Percentiles rank a stretch among this genome's conserved stretches.
phyloP scores from a whole-genome alignment of 371 early-diverging fungal species.

The Rhizomucor miehei region DNA sequence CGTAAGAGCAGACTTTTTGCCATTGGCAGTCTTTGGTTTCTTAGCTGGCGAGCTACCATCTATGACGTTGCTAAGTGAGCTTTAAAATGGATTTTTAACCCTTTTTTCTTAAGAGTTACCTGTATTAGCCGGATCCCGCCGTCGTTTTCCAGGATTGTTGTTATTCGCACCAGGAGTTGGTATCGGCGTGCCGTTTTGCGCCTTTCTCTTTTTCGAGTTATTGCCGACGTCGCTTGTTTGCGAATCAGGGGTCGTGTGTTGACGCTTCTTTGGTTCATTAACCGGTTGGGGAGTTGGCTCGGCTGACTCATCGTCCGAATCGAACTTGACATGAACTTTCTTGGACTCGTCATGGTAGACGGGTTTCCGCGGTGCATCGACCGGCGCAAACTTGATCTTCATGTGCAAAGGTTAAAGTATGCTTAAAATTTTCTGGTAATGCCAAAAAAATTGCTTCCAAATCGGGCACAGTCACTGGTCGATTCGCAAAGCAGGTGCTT shows the following conservation, averaged over 20 bases:
- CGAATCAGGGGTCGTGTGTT: too few species aligned
- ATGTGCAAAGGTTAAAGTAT: too few species aligned
- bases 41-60: neutral
- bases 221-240: neutral
- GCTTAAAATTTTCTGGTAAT: too few species aligned
- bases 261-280: too few species aligned
- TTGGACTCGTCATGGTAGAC: conserved; percentile 21
- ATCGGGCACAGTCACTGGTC: too few species aligned
- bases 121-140: too few species aligned
- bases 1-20: neutral
- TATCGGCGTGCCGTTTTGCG: too few species aligned
- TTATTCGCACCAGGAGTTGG: neutral
- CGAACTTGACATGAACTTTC: conserved; percentile 42
- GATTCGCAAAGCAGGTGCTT: too few species aligned
- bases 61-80: neutral
- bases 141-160: neutral
- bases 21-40: neutral
- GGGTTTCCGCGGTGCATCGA: conserved; percentile 15
- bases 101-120: neutral
- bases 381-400: conserved; percentile 8
- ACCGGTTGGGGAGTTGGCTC: too few species aligned
- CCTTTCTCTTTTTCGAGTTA: neutral
- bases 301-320: neutral
- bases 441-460: too few species aligned
- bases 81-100: neutral